phyloP scores from a whole-genome alignment of 352 stramenopile species.

The Globisporangium rhizosaccharum region DNA sequence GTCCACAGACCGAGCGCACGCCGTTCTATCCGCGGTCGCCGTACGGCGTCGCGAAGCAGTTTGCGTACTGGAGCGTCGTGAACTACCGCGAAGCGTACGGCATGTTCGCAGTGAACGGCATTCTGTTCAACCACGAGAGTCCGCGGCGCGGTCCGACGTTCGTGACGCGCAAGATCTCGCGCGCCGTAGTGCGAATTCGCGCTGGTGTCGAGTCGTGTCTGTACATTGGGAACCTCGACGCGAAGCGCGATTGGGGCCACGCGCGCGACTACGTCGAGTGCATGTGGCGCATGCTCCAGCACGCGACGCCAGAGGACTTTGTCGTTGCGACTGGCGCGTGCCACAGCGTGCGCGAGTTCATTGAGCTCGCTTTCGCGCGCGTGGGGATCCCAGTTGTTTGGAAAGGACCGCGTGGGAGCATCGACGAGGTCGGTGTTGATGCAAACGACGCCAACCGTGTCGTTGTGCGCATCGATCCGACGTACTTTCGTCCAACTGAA shows the following conservation, averaged over 20 bases:
- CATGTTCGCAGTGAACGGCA: constrained; percentile 95
- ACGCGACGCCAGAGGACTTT: constrained; percentile 62
- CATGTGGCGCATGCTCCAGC: constrained; percentile 99
- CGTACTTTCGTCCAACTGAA: constrained; percentile 98
- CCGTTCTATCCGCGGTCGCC: constrained; percentile 98
- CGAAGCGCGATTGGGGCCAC: constrained; percentile 98
- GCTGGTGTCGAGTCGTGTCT: constrained; percentile 91
- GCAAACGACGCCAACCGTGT: constrained; percentile 80
- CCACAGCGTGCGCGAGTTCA: constrained; percentile 97
- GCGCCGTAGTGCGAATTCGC: constrained; percentile 92
- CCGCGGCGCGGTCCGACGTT: constrained; percentile 96
- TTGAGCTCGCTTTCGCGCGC: constrained; percentile 93
- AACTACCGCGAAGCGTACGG: constrained; percentile 98
- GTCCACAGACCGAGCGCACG: constrained; percentile 95
- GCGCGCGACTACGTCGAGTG: constrained; percentile 97
- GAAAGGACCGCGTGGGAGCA: constrained; percentile 83
- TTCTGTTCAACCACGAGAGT: constrained; percentile 99
- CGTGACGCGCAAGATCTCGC: constrained; percentile 98
- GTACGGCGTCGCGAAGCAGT: constrained; percentile 98
- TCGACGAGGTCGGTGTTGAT: constrained; percentile 94
- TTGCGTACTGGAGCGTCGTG: constrained; percentile 98
- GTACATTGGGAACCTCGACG: constrained; percentile 97
- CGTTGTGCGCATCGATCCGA: constrained; percentile 93
- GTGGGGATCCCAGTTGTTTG: constrained; percentile 90
- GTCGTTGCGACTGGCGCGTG: constrained; percentile 94